A percentile compares a stretch with the other conserved stretches of the same genome.
These are phyloP conservation scores for Abortiporus biennis DNA, from an alignment of 1,284 basidiomycete genomes.

Conservation along the genomic window DNA sequence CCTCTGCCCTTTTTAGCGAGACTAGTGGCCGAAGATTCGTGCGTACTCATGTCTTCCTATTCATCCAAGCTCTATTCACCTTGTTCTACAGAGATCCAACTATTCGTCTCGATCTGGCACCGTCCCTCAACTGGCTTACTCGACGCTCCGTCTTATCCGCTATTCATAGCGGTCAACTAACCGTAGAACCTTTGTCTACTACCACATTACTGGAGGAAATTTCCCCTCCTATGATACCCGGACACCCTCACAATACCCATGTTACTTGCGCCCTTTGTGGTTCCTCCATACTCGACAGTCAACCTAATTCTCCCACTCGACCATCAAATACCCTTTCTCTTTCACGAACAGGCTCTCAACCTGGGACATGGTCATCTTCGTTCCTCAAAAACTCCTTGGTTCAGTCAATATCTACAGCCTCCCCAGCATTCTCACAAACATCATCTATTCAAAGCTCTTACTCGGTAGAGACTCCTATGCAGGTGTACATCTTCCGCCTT, in stretches of 20 bases:
- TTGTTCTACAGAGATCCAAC: conserved; percentile 72
- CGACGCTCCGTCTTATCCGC: conserved; percentile 83
- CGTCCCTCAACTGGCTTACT: conserved; percentile 90
- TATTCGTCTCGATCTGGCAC: conserved; percentile 88
- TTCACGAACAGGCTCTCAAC: conserved; percentile 30
- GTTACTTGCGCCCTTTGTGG: conserved; percentile 75
- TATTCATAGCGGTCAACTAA: conserved; percentile 83
- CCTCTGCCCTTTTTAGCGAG: conserved; percentile 83
- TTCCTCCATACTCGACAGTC: conserved; percentile 38
- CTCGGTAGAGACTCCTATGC: conserved; percentile 22
- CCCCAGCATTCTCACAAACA: conserved; percentile 24
- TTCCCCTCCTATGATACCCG: conserved; percentile 37
- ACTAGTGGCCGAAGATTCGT: conserved; percentile 84
- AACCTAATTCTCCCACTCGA: conserved; percentile 14
- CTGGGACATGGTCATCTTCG: conserved; percentile 39
- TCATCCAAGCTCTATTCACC: conserved; percentile 9
- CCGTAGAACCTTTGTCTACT: conserved; percentile 80
- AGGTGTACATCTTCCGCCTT: conserved; percentile 60
- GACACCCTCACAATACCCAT: conserved; percentile 28
- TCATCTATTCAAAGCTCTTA: background rate
- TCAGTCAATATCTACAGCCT: conserved; percentile 20
- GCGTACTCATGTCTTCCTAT: conserved; percentile 29
- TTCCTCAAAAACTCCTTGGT: conserved; percentile 49
- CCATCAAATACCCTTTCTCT: conserved; percentile 16
- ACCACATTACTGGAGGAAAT: conserved; percentile 47